Base-by-base conservation (phyloP, 2,329 filamentous ascomycete genomes). In the Pyrenophora tritici-repentis region DNA sequence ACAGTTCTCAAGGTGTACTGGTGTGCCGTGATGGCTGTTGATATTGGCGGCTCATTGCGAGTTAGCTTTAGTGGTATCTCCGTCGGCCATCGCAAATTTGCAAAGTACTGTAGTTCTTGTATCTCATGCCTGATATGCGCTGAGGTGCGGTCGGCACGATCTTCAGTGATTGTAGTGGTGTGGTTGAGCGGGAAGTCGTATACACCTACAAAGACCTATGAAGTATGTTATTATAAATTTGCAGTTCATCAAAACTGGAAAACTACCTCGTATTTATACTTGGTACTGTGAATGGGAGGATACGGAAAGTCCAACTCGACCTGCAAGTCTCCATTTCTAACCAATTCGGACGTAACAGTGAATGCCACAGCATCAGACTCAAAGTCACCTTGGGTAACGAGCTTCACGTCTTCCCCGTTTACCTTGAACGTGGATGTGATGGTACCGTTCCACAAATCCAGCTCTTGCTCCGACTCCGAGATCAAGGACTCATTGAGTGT, bases 231-330 rank as follows among this genome's bases (percentile, higher is more conserved):
- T 17, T 16, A 16, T 7, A 9, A n/a, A 18, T 3, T 2, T 31
- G 5, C 4, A 31, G 17, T 14, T 18, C 12, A 14, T 7, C 4
- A 24, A 5, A 6, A 6, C 13, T 14, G 56, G 39, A 33, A 9
- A 37, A 39, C 17, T 4, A 62, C 60, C 50, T 67, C 64, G 14
- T 67, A 67, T 42, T 67, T 66, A 40, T 65, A 67, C 9, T 46
- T 26, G 9, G 59, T 66, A 1, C 55, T 55, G 24, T 66, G 67
- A 16, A 64, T 63, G 10, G 75, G 77, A 12, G 79, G 71, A 32
- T 78, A 76, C 3, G 81, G 80, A 48, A 80, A 83, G 42, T 82
- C 79, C 47, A 83, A 73, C 56, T 81, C 81, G 6, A 83, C 57
- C 1, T 75, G 73, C 9, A 82, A 58, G 14, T 63, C 60, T 0